Evolutionary conservation across 2,329 filamentous ascomycete genomes (phyloP), one percentile per base, ranked within the genome.

Genomic region (Colletotrichum filicis): DNA sequence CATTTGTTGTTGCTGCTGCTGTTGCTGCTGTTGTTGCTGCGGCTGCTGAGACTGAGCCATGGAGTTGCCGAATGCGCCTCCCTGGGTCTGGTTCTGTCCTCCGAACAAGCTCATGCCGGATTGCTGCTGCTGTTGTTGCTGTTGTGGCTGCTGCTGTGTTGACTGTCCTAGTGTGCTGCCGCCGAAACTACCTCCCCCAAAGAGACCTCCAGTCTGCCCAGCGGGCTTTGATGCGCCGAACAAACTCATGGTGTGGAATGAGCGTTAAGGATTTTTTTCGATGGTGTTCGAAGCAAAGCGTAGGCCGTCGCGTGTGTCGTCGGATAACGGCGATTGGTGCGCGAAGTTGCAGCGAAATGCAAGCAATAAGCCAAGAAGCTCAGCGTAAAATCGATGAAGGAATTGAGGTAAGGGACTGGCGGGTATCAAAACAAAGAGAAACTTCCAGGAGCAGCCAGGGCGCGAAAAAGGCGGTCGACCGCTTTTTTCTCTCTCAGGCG

Each of bases 1-100:
- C 79, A 85, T 84, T 77, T 82, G 82, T 79, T 86, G 82, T 71
- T 85, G 81, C 59, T 80, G 82, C 68, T 87, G 85, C 67, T 86
- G 84, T 68, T 84, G 80, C 67, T 81, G 81, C 67, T 84, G 79
- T 53, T 82, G 75, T 52, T 78, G 68, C 64, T 81, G 81, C 58
- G 56, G 74, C 53, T 64, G 61, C 26, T 83, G 82, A 59, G 82
- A 82, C 68, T 82, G 82, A 61, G 80, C 80, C 16, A 68, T 62
- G 28, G 75, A 77, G 57, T 75, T 77, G 35, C 82, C 82, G 67
- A 86, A 84, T 2, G 84, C 63, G 28, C 80, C 80, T 35, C 80
- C 80, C 49, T 76, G 71, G 61, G 68, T 76, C 68, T 76, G 78
- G 26, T 75, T 75, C 72, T 82, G 81, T 52, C 84, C 42, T 49